Base-by-base conservation (phyloP, 768 basidiomycete genomes). In the Royoungia palumana region DNA sequence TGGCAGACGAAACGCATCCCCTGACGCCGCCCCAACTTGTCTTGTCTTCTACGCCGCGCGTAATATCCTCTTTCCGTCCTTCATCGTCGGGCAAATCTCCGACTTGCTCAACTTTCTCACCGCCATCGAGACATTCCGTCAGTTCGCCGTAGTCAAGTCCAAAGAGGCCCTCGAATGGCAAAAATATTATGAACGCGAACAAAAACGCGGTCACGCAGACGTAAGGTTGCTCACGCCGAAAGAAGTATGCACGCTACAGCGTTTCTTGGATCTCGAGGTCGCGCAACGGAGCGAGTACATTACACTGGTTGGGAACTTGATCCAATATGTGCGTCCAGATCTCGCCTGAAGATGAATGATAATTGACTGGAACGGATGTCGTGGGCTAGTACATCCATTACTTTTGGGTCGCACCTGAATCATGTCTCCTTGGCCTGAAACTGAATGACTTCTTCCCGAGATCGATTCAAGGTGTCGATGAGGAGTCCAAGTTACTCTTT, bases 361-460 rank as follows among this genome's bases (percentile, higher is more conserved):
- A 27, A 17, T 17, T 51, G 35, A 58, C n/a, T 12, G 14, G 8
- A 35, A 22, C 8, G 34, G 9, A 22, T 17, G 7, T 20, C 5
- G 38, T 30, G 37, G 19, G 13, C 6, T 36, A 67, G 65, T 56
- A 68, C 19, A 49, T 68, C 1, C 57, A 68, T 47, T 57, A 67
- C 41, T 46, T 67, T 47, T 57, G 58, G 65, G 57, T 57, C 1
- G 51, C 63, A 10, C 59, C 63, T 5, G 67, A 67, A 36, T 59
- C 61, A 22, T 63, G 51, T 47, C 46, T 65, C 9, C 36, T 67
- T 0, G 42, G 37, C 16, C 49, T 49, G 32, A 41, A 46, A 19
- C 47, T 67, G 25, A 58, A 63, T 5, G 56, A 67, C 43, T 58
- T 63, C 38, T 69, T 67, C 32, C 67, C 65, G 8, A 62, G 61